phyloP scores from a whole-genome alignment of 768 basidiomycete genomes.

The Leucogyrophana mollusca region DNA sequence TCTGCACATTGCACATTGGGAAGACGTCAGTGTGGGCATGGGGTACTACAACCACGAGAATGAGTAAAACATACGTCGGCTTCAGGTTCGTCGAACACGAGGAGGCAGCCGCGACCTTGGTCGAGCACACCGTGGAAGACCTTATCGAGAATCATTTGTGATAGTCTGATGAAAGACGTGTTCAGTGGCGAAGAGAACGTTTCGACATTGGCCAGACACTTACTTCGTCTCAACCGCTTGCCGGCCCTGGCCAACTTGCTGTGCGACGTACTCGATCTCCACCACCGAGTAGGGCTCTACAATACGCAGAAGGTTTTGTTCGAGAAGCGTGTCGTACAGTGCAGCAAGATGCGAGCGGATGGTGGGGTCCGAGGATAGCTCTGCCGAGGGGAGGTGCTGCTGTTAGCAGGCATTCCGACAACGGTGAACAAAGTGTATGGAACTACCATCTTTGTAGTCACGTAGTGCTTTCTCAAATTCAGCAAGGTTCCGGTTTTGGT shows the following conservation, averaged over 20 bases:
- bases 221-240: constrained; percentile 92
- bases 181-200: constrained; percentile 5
- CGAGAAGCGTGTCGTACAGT: constrained; percentile 92
- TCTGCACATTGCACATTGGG: constrained; percentile 41
- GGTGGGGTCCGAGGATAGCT: constrained; percentile 92
- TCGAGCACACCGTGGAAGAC: constrained; percentile 94
- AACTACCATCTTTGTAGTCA: constrained; percentile 86
- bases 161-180: constrained; percentile 54
- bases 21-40: background rate
- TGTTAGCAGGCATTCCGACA: background rate
- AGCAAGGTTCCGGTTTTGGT: constrained; percentile 84
- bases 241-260: constrained; percentile 81
- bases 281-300: constrained; percentile 95
- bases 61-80: constrained; percentile 71
- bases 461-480: constrained; percentile 87
- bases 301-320: constrained; percentile 93
- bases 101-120: constrained; percentile 87
- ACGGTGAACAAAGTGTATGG: no score
- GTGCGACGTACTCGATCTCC: constrained; percentile 87
- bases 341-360: constrained; percentile 93
- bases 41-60: no score
- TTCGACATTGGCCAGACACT: constrained; percentile 18
- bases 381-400: constrained; percentile 36
- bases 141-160: constrained; percentile 98
- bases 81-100: constrained; percentile 87